Percentiles rank a stretch among this genome's conserved stretches.
Conservation (phyloP, 202 grass and related monocot species). For the Setaria italica region DNA sequence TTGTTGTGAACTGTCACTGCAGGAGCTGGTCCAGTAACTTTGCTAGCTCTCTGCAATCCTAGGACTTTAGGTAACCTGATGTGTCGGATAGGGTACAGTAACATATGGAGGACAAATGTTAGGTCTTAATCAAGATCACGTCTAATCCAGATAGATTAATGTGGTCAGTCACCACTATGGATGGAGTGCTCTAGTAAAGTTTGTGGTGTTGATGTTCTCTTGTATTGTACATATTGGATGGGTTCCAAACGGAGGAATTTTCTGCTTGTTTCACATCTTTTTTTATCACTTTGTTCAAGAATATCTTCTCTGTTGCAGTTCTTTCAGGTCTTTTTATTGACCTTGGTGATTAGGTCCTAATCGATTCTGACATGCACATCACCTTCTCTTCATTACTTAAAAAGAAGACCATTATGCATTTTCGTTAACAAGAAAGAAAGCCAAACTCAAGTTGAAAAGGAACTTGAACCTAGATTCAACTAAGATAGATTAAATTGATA, state of each 20-base stretch:
- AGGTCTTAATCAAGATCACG: slow-evolving; percentile 32
- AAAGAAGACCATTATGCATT: neutral
- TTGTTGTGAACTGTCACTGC: slow-evolving; percentile 39
- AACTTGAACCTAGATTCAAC: neutral
- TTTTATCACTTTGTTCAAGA: neutral
- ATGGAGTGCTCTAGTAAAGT: slow-evolving; percentile 9
- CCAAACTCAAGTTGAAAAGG: neutral
- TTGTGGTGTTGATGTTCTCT: neutral
- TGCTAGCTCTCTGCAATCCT: slow-evolving; percentile 17
- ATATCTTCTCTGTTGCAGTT: neutral
- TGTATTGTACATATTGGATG: neutral
- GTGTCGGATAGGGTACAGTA: neutral
- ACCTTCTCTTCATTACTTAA: neutral
- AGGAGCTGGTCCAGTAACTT: slow-evolving; percentile 15
- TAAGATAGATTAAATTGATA: neutral
- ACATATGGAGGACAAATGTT: neutral
- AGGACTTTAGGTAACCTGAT: slow-evolving; percentile 18
- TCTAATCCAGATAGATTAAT: slow-evolving; percentile 16
- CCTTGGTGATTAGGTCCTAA: neutral
- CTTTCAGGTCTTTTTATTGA: neutral
- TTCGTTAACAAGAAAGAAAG: neutral
- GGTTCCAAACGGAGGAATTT: neutral
- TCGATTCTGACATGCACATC: neutral
- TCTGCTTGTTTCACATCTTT: neutral
- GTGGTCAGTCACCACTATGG: slow-evolving; percentile 3